These are phyloP conservation scores for Lichenothelia convexa DNA, from an alignment of 495 filamentous ascomycete species.

Conservation along the genomic window DNA sequence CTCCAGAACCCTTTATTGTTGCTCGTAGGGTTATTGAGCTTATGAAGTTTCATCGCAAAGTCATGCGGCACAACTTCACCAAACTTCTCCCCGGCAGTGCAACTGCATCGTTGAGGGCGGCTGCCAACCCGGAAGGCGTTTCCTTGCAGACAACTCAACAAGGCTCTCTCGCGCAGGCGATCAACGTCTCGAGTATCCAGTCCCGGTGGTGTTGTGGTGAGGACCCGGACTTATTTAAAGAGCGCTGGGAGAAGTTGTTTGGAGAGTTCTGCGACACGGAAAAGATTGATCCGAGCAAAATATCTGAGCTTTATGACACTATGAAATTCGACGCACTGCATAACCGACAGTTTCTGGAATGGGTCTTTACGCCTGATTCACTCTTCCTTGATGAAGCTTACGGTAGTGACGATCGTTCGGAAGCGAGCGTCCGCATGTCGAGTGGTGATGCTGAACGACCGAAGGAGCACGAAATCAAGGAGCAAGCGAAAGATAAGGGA, in stretches of 20 bases:
- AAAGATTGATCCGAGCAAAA: slow-evolving; percentile 95
- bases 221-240: slow-evolving; percentile 83
- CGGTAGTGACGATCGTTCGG: slow-evolving; percentile 7
- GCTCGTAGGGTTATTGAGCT: slow-evolving; percentile 80
- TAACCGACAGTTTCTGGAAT: slow-evolving; percentile 92
- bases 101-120: slow-evolving; percentile 36
- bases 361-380: slow-evolving; percentile 76
- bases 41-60: slow-evolving; percentile 89
- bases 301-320: slow-evolving; percentile 92
- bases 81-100: slow-evolving; percentile 46
- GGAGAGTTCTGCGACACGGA: slow-evolving; percentile 89
- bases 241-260: slow-evolving; percentile 98
- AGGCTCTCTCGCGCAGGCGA: slow-evolving; percentile 34
- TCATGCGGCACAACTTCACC: slow-evolving; percentile 83
- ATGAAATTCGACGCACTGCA: slow-evolving; percentile 99
- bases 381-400: slow-evolving; percentile 45
- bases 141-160: slow-evolving; percentile 22
- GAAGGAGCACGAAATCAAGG: neutral
- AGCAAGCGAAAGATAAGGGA: slow-evolving; percentile 8
- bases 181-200: slow-evolving; percentile 52
- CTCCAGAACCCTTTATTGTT: slow-evolving; percentile 81
- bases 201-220: slow-evolving; percentile 91
- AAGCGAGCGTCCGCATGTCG: slow-evolving; percentile 2
- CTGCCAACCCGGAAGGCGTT: slow-evolving; percentile 12
- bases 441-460: neutral